Percentiles rank a stretch among this genome's conserved stretches.
Evolutionary conservation across 2,329 filamentous ascomycete species (phyloP).

Genomic region (Claviceps sp.): DNA sequence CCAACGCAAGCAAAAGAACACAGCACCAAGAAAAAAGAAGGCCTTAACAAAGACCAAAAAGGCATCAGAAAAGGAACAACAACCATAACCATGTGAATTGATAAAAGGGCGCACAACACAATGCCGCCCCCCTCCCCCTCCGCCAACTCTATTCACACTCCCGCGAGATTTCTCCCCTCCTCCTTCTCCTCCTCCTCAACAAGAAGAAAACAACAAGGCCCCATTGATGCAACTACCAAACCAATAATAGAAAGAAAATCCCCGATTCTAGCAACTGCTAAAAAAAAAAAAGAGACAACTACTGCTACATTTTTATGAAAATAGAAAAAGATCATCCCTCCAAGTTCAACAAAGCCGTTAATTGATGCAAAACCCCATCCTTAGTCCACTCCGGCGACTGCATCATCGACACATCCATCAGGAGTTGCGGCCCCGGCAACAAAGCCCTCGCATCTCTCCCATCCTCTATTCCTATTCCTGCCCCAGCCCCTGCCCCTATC

Average conservation of each 20-base stretch:
- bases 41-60: not conserved
- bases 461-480: slow-evolving; percentile 29
- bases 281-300: too few species aligned
- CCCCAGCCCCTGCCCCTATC: too few species aligned
- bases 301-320: too few species aligned
- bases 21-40: not conserved
- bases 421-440: slow-evolving; percentile 51
- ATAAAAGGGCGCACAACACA: not conserved
- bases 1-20: too few species aligned
- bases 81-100: not conserved
- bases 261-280: not conserved
- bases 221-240: too few species aligned
- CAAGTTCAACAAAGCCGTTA: slow-evolving; percentile 41
- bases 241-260: not conserved
- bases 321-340: slow-evolving; percentile 29
- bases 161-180: too few species aligned
- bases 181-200: too few species aligned
- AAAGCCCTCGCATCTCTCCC: slow-evolving; percentile 28
- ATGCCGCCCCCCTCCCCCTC: too few species aligned
- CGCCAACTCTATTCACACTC: too few species aligned
- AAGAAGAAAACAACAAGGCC: too few species aligned
- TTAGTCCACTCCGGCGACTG: slow-evolving; percentile 47
- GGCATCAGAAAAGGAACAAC: not conserved
- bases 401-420: slow-evolving; percentile 55
- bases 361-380: slow-evolving; percentile 52